Percentiles rank a stretch among this genome's conserved stretches.
These are phyloP conservation scores for Xylariaceae sp. DNA, from an alignment of 2,329 filamentous ascomycete species.

Conservation along the genomic window DNA sequence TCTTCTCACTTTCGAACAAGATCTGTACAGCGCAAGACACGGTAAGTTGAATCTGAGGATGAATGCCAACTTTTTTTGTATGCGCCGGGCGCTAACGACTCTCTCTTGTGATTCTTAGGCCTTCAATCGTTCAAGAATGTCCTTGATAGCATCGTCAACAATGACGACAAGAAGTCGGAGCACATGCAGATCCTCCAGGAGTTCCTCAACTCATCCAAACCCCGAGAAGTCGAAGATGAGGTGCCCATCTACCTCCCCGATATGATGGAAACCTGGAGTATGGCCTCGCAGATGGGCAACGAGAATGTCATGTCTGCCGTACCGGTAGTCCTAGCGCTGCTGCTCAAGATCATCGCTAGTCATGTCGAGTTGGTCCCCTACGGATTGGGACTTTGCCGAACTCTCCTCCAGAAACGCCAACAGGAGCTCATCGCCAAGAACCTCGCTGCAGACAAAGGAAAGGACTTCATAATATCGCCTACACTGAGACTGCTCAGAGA, in stretches of 20 bases:
- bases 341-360: slow-evolving; percentile 71
- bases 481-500: slow-evolving; percentile 81
- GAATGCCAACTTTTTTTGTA: background rate
- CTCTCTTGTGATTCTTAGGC: slow-evolving; percentile 20
- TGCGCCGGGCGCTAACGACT: slow-evolving; percentile 1
- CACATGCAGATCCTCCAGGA: slow-evolving; percentile 59
- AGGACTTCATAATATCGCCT: slow-evolving; percentile 84
- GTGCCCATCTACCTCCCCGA: slow-evolving; percentile 65
- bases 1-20: slow-evolving; percentile 66
- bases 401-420: slow-evolving; percentile 74
- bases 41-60: slow-evolving; percentile 37
- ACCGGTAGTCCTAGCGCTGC: slow-evolving; percentile 71
- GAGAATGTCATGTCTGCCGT: slow-evolving; percentile 77
- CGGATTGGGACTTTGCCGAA: slow-evolving; percentile 73
- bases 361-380: slow-evolving; percentile 69
- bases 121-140: slow-evolving; percentile 71
- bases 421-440: slow-evolving; percentile 75
- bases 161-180: slow-evolving; percentile 44
- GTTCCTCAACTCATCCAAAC: slow-evolving; percentile 57
- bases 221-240: slow-evolving; percentile 48
- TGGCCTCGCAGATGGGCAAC: slow-evolving; percentile 72
- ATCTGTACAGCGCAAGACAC: slow-evolving; percentile 61
- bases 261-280: slow-evolving; percentile 83
- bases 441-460: slow-evolving; percentile 72
- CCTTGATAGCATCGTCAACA: slow-evolving; percentile 58